Evolutionary conservation across 1,284 basidiomycete genomes (phyloP), one percentile per base, ranked within the genome.

Genomic region (Macrocystidia cucumis): DNA sequence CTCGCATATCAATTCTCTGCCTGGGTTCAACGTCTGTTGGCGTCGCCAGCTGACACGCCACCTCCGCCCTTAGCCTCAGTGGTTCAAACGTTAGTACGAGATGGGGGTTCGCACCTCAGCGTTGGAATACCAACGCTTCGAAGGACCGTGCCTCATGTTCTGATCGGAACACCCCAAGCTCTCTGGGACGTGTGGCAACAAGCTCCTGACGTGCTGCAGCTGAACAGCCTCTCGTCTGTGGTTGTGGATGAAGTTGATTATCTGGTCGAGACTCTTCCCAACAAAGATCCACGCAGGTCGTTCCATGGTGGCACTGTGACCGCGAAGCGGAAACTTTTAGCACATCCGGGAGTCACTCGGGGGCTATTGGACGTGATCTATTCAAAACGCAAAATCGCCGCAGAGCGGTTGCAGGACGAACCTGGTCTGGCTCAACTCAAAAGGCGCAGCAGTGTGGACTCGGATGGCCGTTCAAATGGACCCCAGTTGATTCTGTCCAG

Each of bases 191-290:
- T 76, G 16, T 59, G 72, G 13, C 49, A 65, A 25, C 49, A 57
- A 33, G 65, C 72, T 30, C 50, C 61, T 1, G 43, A 55, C 12
- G 63, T 57, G 5, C 49, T 83, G 13, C 62, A 64, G 34, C 44
- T 80, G 23, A 48, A 55, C 4, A 54, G 50, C 17, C 55, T 82
- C 29, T 69, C 69, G 4, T 69, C 67, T 2, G 65, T 88, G 19
- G 72, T 78, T 21, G 73, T 86, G 29, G 84, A 88, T 44, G 84
- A 88, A 51, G 76, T 73, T 28, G 85, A 88, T 46, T 78, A 75
- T 49, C 58, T 86, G 27, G 60, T 88, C 37, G 70, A 70, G 40
- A 72, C 59, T 12, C 56, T 63, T 40, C 69, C 62, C 20, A 51
- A 37, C 31, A 62, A 56, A 48, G 62, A 60, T 45, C 62, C 51